Evolutionary conservation across 2,329 filamentous ascomycete species (phyloP).

Genomic region (Penicillium sp.): DNA sequence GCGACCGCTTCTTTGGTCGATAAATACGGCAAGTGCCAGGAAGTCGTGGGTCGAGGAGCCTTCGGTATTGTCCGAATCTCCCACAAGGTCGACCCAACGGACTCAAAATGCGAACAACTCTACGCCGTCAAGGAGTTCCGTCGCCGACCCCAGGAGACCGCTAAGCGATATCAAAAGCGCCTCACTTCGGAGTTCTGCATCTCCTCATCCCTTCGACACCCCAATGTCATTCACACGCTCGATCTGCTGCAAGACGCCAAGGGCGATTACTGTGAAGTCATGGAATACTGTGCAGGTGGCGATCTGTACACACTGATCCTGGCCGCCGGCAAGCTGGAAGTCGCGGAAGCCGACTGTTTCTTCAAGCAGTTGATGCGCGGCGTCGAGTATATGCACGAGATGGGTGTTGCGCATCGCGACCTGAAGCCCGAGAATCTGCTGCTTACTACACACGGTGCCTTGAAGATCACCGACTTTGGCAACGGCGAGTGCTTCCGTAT

Average conservation of each 20-base stretch:
- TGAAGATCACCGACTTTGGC: conserved; percentile 98
- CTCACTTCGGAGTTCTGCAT: conserved; percentile 98
- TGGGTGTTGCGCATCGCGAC: conserved; percentile 96
- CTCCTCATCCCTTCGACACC: conserved; percentile 90
- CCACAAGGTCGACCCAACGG: conserved; percentile 83
- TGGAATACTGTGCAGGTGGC: conserved; percentile 97
- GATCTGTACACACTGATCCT: conserved; percentile 92
- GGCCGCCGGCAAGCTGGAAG: conserved; percentile 79
- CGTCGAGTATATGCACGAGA: conserved; percentile 98
- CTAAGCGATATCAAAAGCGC: conserved; percentile 96
- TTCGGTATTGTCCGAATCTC: conserved; percentile 97
- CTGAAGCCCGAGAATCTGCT: conserved; percentile 95
- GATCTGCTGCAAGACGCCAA: conserved; percentile 94
- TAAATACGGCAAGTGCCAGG: conserved; percentile 98
- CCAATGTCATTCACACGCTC: conserved; percentile 96
- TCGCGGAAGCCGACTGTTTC: conserved; percentile 90
- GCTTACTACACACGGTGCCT: conserved; percentile 80
- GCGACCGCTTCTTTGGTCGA: conserved; percentile 76
- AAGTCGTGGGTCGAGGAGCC: conserved; percentile 89
- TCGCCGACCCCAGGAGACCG: conserved; percentile 83
- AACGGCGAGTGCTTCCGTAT: conserved; percentile 99
- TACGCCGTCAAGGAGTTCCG: conserved; percentile 99
- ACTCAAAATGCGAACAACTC: conserved; percentile 72
- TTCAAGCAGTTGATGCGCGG: conserved; percentile 99
- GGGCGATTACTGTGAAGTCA: conserved; percentile 96